A percentile compares a stretch with the other conserved stretches of the same genome.
These are phyloP conservation scores for Phanerodontia chrysosporium DNA, from an alignment of 768 basidiomycete species.

Conservation along the genomic window DNA sequence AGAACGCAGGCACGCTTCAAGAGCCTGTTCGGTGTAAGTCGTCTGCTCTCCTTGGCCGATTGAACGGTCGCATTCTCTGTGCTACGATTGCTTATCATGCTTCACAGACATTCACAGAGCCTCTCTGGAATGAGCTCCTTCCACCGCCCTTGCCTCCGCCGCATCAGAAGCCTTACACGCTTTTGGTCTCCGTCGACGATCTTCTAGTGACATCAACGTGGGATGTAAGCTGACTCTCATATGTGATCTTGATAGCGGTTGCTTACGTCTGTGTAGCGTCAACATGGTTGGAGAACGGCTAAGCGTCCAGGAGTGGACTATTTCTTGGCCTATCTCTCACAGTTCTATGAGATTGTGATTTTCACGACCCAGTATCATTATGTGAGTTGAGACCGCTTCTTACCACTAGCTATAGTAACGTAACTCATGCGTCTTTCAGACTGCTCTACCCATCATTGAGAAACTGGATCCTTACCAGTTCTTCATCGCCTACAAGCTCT, in stretches of 20 bases:
- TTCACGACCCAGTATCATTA: conserved; percentile 91
- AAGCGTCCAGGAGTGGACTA: conserved; percentile 98
- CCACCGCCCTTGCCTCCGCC: conserved; percentile 81
- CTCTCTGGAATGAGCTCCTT: conserved; percentile 87
- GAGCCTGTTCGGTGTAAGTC: conserved; percentile 66
- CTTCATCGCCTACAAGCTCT: conserved; percentile 86
- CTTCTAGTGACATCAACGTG: conserved; percentile 88
- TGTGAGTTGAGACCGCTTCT: conserved; percentile 45
- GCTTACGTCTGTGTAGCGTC: conserved; percentile 47
- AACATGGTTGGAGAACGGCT: conserved; percentile 94
- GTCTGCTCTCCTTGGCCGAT: background rate
- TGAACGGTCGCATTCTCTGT: background rate
- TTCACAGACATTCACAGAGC: conserved; percentile 84
- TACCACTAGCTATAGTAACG: conserved; percentile 1
- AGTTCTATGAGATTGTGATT: conserved; percentile 96
- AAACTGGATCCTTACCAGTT: conserved; percentile 93
- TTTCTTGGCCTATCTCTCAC: conserved; percentile 94
- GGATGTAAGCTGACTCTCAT: conserved; percentile 74
- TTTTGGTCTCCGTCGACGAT: conserved; percentile 88
- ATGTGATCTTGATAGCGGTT: background rate
- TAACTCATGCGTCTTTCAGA: conserved; percentile 42
- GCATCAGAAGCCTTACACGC: conserved; percentile 87
- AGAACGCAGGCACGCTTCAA: conserved; percentile 59
- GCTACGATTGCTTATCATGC: background rate
- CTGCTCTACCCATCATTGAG: conserved; percentile 82